phyloP scores from a whole-genome alignment of 176 grass and related monocot species.

The Cymbopogon citratus region DNA sequence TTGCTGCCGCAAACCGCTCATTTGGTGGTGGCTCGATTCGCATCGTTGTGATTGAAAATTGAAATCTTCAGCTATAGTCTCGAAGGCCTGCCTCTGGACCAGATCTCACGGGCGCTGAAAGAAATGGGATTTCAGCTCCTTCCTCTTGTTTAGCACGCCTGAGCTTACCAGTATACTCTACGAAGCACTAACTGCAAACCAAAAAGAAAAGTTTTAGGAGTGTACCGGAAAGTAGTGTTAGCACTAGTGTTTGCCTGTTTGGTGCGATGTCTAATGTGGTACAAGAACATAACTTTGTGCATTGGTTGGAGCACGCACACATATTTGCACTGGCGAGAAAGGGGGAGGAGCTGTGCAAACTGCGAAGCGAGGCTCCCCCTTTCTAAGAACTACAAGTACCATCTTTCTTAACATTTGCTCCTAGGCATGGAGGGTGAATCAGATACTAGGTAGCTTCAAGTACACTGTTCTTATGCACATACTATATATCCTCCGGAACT shows the following conservation, averaged over 20 bases:
- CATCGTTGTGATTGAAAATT: background rate
- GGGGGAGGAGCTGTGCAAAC: background rate
- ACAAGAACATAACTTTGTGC: background rate
- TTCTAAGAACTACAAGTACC: background rate
- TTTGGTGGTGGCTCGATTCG: background rate
- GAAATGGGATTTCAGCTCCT: background rate
- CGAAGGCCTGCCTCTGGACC: background rate
- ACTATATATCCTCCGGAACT: background rate
- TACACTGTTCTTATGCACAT: background rate
- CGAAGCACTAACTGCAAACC: background rate
- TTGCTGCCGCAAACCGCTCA: background rate
- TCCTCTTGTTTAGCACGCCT: background rate
- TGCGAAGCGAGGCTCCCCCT: background rate
- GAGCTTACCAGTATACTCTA: background rate
- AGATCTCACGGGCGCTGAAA: background rate
- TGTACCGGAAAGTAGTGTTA: background rate
- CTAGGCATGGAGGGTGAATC: background rate
- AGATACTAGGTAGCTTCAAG: constrained; percentile 5
- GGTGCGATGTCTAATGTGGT: background rate
- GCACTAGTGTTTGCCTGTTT: background rate
- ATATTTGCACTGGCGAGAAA: background rate
- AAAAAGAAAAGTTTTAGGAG: background rate
- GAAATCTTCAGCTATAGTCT: background rate
- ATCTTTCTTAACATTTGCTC: background rate
- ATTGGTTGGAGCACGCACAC: background rate